Percentiles rank a stretch among this genome's conserved stretches.
Evolutionary conservation across 2,329 filamentous ascomycete genomes (phyloP).

Genomic region (Cordyceps javanica): DNA sequence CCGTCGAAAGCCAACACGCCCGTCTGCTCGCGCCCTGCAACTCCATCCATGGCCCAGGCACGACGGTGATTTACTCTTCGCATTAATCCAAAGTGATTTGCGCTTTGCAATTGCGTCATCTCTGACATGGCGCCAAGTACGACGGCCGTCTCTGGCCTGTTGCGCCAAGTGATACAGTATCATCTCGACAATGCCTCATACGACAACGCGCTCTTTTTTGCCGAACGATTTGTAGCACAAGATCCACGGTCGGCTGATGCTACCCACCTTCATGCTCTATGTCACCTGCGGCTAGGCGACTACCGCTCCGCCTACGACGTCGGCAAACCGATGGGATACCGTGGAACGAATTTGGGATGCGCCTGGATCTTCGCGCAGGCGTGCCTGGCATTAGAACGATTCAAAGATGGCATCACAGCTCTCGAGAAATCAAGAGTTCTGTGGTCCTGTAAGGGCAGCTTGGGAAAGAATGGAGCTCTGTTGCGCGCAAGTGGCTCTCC

Average conservation of each 20-base stretch:
- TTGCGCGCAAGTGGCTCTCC: conserved; percentile 63
- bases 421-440: conserved; percentile 74
- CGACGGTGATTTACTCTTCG: background rate
- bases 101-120: background rate
- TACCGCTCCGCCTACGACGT: conserved; percentile 80
- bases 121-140: conserved; percentile 47
- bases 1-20: background rate
- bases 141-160: conserved; percentile 42
- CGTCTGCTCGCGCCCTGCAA: background rate
- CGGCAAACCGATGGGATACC: conserved; percentile 63
- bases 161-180: conserved; percentile 57
- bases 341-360: conserved; percentile 75
- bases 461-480: conserved; percentile 78
- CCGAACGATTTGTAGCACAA: conserved; percentile 77
- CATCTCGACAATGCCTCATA: conserved; percentile 84
- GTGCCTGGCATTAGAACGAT: conserved; percentile 71
- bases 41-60: conserved; percentile 6
- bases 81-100: background rate
- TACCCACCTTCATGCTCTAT: conserved; percentile 75
- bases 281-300: conserved; percentile 76
- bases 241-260: conserved; percentile 78
- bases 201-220: conserved; percentile 89
- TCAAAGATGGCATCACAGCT: conserved; percentile 74
- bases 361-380: conserved; percentile 88
- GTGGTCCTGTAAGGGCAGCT: conserved; percentile 69